Conservation (phyloP, 2,329 filamentous ascomycete genomes). For the Claviceps capensis region DNA sequence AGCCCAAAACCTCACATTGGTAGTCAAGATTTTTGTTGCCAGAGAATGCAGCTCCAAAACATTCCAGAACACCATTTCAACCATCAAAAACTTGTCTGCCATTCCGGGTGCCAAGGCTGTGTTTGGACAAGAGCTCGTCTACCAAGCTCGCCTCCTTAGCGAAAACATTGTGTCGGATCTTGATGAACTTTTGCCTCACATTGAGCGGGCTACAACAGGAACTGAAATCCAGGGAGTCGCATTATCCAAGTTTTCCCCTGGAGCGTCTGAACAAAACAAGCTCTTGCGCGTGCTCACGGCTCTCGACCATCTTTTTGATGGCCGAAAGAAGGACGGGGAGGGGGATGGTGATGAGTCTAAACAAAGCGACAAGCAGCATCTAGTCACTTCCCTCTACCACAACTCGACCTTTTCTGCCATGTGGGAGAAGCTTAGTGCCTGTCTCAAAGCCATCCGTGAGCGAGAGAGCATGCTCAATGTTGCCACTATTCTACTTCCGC, state of each 20-base stretch:
- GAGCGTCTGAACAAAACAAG: conserved; percentile 94
- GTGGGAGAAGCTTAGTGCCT: conserved; percentile 86
- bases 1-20: conserved; percentile 74
- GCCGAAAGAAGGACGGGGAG: conserved; percentile 48
- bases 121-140: conserved; percentile 86
- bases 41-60: conserved; percentile 96
- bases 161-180: conserved; percentile 76
- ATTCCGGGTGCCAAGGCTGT: conserved; percentile 81
- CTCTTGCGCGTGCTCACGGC: conserved; percentile 83
- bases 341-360: conserved; percentile 37
- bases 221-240: conserved; percentile 94
- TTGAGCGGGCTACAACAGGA: conserved; percentile 72
- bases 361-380: conserved; percentile 59
- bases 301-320: conserved; percentile 88
- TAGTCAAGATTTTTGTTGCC: conserved; percentile 94
- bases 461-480: conserved; percentile 95
- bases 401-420: conserved; percentile 79
- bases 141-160: conserved; percentile 73
- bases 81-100: conserved; percentile 94
- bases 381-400: conserved; percentile 79
- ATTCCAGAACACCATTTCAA: conserved; percentile 92
- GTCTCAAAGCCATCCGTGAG: conserved; percentile 74
- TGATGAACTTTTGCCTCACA: conserved; percentile 71
- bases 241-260: conserved; percentile 87
- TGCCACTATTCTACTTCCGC: conserved; percentile 81